Conservation (phyloP, 2,329 filamentous ascomycete species). For the Hypoxylon sp. region DNA sequence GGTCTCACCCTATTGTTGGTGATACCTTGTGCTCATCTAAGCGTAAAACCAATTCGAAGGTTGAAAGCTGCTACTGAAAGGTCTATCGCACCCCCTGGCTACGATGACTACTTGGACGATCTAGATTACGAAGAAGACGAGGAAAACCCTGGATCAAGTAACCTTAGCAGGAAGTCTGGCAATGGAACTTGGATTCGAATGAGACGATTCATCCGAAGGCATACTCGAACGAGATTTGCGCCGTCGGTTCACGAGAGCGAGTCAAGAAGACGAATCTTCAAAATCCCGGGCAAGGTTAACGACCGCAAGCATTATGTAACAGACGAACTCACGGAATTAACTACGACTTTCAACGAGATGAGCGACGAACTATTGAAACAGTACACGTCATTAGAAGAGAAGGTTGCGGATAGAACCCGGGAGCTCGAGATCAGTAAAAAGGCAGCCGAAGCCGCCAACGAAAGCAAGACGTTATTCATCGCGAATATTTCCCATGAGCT, state of each 20-base stretch:
- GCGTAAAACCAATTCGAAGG: constrained; percentile 80
- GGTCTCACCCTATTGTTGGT: constrained; percentile 76
- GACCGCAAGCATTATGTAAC: constrained; percentile 78
- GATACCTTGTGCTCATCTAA: constrained; percentile 81
- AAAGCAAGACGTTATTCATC: constrained; percentile 97
- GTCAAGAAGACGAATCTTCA: constrained; percentile 68
- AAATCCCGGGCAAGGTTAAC: constrained; percentile 84
- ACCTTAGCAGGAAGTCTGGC: constrained; percentile 49
- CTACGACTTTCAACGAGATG: constrained; percentile 91
- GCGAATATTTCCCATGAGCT: constrained; percentile 90
- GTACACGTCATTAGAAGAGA: constrained; percentile 83
- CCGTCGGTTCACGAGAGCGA: constrained; percentile 50
- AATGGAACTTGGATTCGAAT: constrained; percentile 53
- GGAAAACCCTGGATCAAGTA: constrained; percentile 40
- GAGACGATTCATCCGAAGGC: constrained; percentile 49
- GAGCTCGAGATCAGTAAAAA: constrained; percentile 91
- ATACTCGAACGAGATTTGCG: constrained; percentile 40
- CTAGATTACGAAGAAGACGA: constrained; percentile 58
- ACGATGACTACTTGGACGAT: constrained; percentile 57
- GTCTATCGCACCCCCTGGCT: constrained; percentile 72
- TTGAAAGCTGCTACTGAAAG: constrained; percentile 79
- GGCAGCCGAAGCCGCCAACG: constrained; percentile 91
- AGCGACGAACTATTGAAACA: constrained; percentile 88
- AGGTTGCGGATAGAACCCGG: constrained; percentile 81
- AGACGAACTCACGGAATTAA: constrained; percentile 86